Percentiles rank a stretch among this genome's conserved stretches.
Evolutionary conservation across 139 green algal genomes (phyloP).

Genomic region (Chlorella sp.): DNA sequence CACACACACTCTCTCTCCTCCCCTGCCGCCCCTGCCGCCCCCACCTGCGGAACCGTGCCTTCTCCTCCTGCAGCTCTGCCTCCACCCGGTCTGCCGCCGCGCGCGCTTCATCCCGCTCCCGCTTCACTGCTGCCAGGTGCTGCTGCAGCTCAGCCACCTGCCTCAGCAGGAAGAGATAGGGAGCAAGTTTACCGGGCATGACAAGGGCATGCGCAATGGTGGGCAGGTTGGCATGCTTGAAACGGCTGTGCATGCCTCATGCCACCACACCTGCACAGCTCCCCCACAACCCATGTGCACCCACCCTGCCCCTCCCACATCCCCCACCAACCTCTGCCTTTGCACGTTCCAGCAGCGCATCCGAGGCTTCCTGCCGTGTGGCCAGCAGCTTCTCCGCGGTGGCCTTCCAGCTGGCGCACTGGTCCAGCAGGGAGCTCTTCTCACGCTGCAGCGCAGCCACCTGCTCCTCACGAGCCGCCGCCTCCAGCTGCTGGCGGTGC

Average conservation of each 20-base stretch:
- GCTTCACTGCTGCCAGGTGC: neutral
- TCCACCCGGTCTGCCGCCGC: neutral
- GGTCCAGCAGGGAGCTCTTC: too few species aligned
- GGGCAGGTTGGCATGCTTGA: too few species aligned
- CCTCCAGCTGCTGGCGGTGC: neutral
- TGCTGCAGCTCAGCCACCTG: constrained; percentile 15
- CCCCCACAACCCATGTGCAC: too few species aligned
- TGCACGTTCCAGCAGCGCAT: neutral
- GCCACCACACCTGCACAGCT: too few species aligned
- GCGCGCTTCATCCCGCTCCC: neutral
- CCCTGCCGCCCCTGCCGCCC: neutral
- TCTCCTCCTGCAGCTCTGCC: neutral
- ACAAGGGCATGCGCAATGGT: too few species aligned
- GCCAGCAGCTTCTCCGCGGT: neutral
- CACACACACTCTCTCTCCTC: too few species aligned
- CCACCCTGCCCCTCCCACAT: too few species aligned
- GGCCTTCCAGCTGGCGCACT: neutral
- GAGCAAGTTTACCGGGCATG: too few species aligned
- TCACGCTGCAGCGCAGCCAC: neutral
- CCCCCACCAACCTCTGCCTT: neutral
- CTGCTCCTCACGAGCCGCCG: constrained; percentile 1
- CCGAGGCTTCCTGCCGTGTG: neutral
- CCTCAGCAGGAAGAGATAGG: too few species aligned
- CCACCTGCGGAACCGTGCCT: constrained; percentile 13
- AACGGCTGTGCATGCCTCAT: too few species aligned